Base-by-base conservation (phyloP, 116 monocot genomes). In the Papilionanthe hybrid region DNA sequence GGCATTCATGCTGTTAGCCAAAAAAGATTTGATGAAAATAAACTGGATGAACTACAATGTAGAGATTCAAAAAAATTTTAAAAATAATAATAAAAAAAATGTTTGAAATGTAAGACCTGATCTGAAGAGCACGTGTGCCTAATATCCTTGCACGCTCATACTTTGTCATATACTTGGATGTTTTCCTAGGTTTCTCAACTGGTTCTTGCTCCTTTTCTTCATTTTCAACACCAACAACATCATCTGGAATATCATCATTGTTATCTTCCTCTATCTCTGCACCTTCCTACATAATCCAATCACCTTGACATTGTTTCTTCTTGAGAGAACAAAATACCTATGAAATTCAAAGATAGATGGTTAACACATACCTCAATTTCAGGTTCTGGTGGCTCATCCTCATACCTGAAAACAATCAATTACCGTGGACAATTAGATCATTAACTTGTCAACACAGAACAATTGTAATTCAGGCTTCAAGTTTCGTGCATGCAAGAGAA, bases 81-180 rank as follows among this genome's bases (percentile, higher is more conserved):
- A n/a, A n/a, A n/a, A n/a, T n/a, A n/a, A n/a, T n/a, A 77, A 6
- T 75, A 48, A 3, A 75, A 57, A 75, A n/a, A 19, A 76, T 41
- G 76, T 49, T 37, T 49, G 50, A 75, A 13, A 12, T 50, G 23
- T 27, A 75, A 75, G 27, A 95, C 99, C 99, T 99, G 45, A 95
- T 99, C 81, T 95, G 99, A 42, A 99, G 86, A n/a, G 99, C 99
- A 76, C 99, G 95, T 29, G 95, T 95, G 23, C 99, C 99, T 79
- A 99, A 84, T 50, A 99, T 99, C 82, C 95, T 91, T 19, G 99
- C 99, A 65, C 93, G 87, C 76, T 99, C 99, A 83, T 99, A 99
- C 81, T 99, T 99, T 19, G 95, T 99, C 99, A 95, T 99, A 77
- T 86, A 99, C 77, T 99, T 99, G 48, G 99, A 88, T 29, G 95